Base-by-base conservation (phyloP, 1,139 yeast species). In the Tardiomyces digboiensis region DNA sequence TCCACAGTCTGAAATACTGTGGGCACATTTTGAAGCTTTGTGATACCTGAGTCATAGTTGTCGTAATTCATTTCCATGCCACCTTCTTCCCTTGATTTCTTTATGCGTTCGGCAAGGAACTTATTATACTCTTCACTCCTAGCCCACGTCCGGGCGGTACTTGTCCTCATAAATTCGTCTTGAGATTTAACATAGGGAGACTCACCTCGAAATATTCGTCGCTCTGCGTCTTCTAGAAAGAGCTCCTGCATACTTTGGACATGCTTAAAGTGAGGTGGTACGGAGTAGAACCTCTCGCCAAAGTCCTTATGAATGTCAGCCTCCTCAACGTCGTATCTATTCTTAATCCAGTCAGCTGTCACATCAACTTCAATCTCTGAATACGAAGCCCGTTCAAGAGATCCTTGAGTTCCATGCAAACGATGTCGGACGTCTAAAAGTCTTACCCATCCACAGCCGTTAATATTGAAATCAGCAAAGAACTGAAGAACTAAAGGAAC, bases 361-460 rank as follows among this genome's bases (percentile, higher is more conserved):
- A 81, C 65, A 59, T 88, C 97, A 7, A 86, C 56, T 59, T 88
- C 97, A 7, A 88, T n/a, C 19, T 33, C 37, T 16, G 19, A 39
- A 40, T 2, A 42, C 19, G 14, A 19, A 33, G 12, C 39, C 21
- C 29, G 21, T 22, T 39, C 21, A 22, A n/a, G 19, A 10, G 29
- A 38, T 12, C 39, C 36, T 10, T 19, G 23, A 29, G 39, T n/a
- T 36, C n/a, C 37, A 13, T n/a, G 38, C 6, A 29, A 19, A 7
- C 52, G 40, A 26, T 36, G 39, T 6, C 26, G 19, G 7, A 40
- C 51, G 14, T 42, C 39, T 46, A 38, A 49, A 47, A 74, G 44
- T 19, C 71, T 66, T 33, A 91, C 50, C 88, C 93, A 83, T 5
- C 82, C 81, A 61, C 97, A 86, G 0, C 96, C 94, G 60, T 74